Conservation (phyloP, 2,329 filamentous ascomycete genomes). For the Fusarium sp. region DNA sequence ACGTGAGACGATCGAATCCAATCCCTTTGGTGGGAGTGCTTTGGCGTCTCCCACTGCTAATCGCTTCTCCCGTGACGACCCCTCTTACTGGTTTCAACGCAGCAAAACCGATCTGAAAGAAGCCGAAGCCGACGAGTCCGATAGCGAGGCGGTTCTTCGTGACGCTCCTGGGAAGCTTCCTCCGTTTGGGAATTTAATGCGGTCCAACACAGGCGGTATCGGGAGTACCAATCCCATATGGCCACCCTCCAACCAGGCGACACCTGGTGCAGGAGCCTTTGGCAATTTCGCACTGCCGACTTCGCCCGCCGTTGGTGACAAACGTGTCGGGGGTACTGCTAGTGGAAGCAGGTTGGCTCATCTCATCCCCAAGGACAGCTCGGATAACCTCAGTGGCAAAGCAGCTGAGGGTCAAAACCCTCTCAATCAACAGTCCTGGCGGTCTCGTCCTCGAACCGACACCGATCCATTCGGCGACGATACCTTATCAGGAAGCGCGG, state of each 20-base stretch:
- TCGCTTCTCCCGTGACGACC: constrained; percentile 73
- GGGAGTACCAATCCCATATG: constrained; percentile 60
- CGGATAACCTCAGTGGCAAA: constrained; percentile 71
- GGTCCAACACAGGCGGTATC: constrained; percentile 66
- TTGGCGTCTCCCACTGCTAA: constrained; percentile 71
- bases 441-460: constrained; percentile 73
- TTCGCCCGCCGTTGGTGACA: constrained; percentile 72
- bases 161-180: constrained; percentile 50
- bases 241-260: constrained; percentile 64
- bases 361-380: constrained; percentile 81
- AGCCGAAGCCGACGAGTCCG: constrained; percentile 65
- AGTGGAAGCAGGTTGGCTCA: constrained; percentile 89
- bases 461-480: constrained; percentile 83
- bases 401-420: constrained; percentile 61
- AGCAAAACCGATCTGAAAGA: constrained; percentile 68
- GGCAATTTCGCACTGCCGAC: constrained; percentile 83
- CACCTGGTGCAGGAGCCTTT: constrained; percentile 82
- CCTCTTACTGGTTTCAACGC: constrained; percentile 68
- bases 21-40: constrained; percentile 66
- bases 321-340: constrained; percentile 76
- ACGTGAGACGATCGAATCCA: constrained; percentile 82
- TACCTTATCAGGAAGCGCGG: constrained; percentile 74
- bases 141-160: constrained; percentile 51
- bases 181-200: constrained; percentile 62
- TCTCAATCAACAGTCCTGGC: constrained; percentile 64